phyloP scores from a whole-genome alignment of 225 moss, liverwort and hornwort genomes.

The Marchantia paleacea region DNA sequence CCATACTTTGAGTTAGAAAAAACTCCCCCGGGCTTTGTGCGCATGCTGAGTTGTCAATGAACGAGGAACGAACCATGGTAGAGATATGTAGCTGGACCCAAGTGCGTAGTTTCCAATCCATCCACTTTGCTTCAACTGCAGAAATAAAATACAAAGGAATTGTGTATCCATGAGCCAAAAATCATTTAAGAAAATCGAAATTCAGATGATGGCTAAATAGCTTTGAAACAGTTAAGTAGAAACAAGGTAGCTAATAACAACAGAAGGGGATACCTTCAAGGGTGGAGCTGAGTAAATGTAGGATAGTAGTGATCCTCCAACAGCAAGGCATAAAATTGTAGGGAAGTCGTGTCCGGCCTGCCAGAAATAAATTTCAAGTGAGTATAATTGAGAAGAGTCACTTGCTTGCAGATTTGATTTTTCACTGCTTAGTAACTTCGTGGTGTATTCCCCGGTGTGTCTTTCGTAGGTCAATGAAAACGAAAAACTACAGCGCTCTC shows the following conservation, averaged over 20 bases:
- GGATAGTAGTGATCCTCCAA: slow-evolving; percentile 81
- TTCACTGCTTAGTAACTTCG: not conserved
- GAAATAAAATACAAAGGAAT: not conserved
- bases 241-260: not conserved
- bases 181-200: not conserved
- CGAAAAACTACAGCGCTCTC: not conserved
- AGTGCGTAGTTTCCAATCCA: slow-evolving; percentile 92
- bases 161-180: not conserved
- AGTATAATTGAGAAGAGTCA: not conserved
- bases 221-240: not conserved
- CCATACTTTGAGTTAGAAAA: too few relatives aligned
- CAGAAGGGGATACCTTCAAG: slow-evolving; percentile 55
- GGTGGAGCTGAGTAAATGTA: slow-evolving; percentile 99
- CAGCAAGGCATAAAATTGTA: slow-evolving; percentile 57
- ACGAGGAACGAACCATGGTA: slow-evolving; percentile 59
- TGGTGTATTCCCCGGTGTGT: too few relatives aligned
- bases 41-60: not conserved
- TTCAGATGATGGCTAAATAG: too few relatives aligned
- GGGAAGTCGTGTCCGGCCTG: slow-evolving; percentile 95
- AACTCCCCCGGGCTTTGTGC: not conserved
- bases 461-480: not conserved
- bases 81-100: slow-evolving; percentile 83
- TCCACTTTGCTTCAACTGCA: slow-evolving; percentile 89
- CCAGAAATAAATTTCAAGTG: slow-evolving; percentile 23
- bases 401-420: not conserved